Conservation (phyloP, 495 filamentous ascomycete genomes). For the Neurospora sp. region DNA sequence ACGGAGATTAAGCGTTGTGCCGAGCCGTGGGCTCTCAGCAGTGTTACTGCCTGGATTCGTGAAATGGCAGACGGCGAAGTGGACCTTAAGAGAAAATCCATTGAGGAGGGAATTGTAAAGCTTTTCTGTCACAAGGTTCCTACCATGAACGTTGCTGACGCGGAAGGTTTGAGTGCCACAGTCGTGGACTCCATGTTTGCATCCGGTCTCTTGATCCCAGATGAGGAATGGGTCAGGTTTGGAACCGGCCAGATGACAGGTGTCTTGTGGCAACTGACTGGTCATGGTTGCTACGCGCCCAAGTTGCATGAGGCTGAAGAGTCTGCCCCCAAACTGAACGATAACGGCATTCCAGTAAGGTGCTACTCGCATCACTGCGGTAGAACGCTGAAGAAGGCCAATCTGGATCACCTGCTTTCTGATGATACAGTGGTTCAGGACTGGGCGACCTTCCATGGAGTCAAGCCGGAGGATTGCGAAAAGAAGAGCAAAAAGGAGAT, state of each 20-base stretch:
- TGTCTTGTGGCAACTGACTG: slow-evolving; percentile 88
- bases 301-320: slow-evolving; percentile 66
- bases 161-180: slow-evolving; percentile 70
- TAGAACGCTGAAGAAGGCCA: slow-evolving; percentile 87
- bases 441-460: slow-evolving; percentile 85
- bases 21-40: slow-evolving; percentile 90
- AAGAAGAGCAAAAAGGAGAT: slow-evolving; percentile 73
- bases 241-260: slow-evolving; percentile 65
- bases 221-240: slow-evolving; percentile 98
- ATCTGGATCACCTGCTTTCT: slow-evolving; percentile 58
- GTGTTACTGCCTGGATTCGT: slow-evolving; percentile 77
- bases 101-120: slow-evolving; percentile 78
- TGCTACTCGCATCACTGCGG: slow-evolving; percentile 96
- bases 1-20: slow-evolving; percentile 76
- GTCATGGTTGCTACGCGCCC: slow-evolving; percentile 82
- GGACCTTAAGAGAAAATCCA: slow-evolving; percentile 71
- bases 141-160: slow-evolving; percentile 97
- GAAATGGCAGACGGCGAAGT: slow-evolving; percentile 75
- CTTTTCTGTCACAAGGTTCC: slow-evolving; percentile 94
- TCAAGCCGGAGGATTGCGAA: slow-evolving; percentile 66
- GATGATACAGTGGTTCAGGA: slow-evolving; percentile 61
- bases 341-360: slow-evolving; percentile 49
- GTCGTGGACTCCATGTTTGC: slow-evolving; percentile 76
- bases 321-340: slow-evolving; percentile 19
- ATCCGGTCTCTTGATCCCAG: slow-evolving; percentile 67